These are phyloP conservation scores for Pistacia integerrima DNA, from an alignment of 345 rosid genomes.

Conservation along the genomic window DNA sequence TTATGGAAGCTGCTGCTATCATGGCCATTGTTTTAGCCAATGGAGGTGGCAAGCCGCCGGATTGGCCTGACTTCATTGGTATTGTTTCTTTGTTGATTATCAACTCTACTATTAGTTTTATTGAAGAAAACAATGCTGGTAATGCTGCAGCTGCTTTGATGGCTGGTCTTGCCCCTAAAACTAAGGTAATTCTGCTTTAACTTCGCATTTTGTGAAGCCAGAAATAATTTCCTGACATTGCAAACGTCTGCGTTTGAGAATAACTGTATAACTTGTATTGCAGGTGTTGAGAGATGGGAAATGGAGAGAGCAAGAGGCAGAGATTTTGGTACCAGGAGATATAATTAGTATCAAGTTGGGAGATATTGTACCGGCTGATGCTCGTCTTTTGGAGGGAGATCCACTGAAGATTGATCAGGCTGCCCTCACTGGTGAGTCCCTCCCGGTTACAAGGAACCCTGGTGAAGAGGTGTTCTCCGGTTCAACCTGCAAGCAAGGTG, in stretches of 20 bases:
- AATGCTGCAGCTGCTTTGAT: constrained; percentile 96
- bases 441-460: constrained; percentile 69
- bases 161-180: constrained; percentile 94
- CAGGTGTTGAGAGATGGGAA: constrained; percentile 83
- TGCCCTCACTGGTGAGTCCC: constrained; percentile 90
- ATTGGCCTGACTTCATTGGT: constrained; percentile 94
- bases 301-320: constrained; percentile 85
- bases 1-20: constrained; percentile 90
- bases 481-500: constrained; percentile 96
- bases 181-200: constrained; percentile 47
- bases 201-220: too few species aligned
- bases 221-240: too few species aligned
- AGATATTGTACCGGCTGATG: constrained; percentile 90
- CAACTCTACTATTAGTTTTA: constrained; percentile 91
- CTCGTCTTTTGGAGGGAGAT: constrained; percentile 91
- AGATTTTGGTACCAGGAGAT: constrained; percentile 88
- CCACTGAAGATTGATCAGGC: constrained; percentile 90
- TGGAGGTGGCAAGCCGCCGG: constrained; percentile 91
- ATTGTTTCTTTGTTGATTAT: constrained; percentile 68
- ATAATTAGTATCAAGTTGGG: constrained; percentile 87
- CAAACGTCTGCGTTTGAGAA: too few species aligned
- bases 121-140: constrained; percentile 94
- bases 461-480: constrained; percentile 86
- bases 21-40: constrained; percentile 94
- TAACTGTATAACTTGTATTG: background rate